phyloP scores from a whole-genome alignment of 805 yeast species.

The Kazachstania viticola region DNA sequence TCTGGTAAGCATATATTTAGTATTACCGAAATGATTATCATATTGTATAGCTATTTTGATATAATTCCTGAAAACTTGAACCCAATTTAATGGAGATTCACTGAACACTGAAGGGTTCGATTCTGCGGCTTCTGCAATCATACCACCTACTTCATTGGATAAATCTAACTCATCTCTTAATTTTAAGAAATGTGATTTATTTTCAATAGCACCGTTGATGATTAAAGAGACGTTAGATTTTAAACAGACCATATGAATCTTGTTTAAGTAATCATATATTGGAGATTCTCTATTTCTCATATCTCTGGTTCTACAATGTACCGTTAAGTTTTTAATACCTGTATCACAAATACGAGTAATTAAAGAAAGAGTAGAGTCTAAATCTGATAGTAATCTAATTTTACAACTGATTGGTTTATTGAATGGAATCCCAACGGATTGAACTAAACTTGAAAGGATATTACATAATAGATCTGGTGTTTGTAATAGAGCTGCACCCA shows the following conservation, averaged over 20 bases:
- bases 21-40: slow-evolving; percentile 57
- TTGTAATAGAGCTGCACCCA: slow-evolving; percentile 88
- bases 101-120: slow-evolving; percentile 69
- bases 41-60: slow-evolving; percentile 39
- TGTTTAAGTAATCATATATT: slow-evolving; percentile 53
- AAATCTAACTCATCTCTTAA: slow-evolving; percentile 41
- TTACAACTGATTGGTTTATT: slow-evolving; percentile 81
- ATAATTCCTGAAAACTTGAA: slow-evolving; percentile 42
- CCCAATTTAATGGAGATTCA: slow-evolving; percentile 39
- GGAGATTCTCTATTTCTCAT: slow-evolving; percentile 88
- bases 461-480: slow-evolving; percentile 71
- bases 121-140: slow-evolving; percentile 92
- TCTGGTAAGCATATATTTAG: slow-evolving; percentile 70
- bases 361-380: slow-evolving; percentile 47
- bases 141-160: slow-evolving; percentile 59
- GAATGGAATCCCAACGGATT: slow-evolving; percentile 67
- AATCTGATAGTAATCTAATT: slow-evolving; percentile 63
- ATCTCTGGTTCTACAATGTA: slow-evolving; percentile 80
- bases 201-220: slow-evolving; percentile 67
- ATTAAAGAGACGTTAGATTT: slow-evolving; percentile 57
- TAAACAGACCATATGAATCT: slow-evolving; percentile 50
- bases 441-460: slow-evolving; percentile 59
- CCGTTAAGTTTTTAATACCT: slow-evolving; percentile 76
- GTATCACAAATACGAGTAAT: slow-evolving; percentile 53
- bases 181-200: slow-evolving; percentile 39